Evolutionary conservation across 2,329 filamentous ascomycete species (phyloP).

Genomic region (Gliomastix tumulicola): DNA sequence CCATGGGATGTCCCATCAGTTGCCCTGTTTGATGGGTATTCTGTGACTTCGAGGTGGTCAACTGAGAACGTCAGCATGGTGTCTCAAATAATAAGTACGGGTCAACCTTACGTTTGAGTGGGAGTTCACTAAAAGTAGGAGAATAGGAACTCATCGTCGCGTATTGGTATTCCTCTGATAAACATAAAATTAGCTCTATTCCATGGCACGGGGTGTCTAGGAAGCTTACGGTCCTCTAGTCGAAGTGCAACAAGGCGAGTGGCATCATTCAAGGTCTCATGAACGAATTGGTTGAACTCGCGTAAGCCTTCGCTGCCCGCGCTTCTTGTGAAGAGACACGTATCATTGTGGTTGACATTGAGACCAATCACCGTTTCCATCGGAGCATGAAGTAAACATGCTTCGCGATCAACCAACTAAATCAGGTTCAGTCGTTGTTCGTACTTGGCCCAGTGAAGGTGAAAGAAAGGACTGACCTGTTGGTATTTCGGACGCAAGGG

Average conservation of each 20-base stretch:
- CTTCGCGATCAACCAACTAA: constrained; percentile 2
- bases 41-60: background rate
- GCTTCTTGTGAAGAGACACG: constrained; percentile 2
- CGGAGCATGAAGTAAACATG: constrained; percentile 1
- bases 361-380: constrained; percentile 3
- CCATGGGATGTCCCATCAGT: constrained; percentile 1
- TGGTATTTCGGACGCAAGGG: too few relatives aligned
- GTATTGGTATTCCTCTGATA: constrained; percentile 5
- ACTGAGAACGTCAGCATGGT: background rate
- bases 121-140: constrained; percentile 2
- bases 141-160: constrained; percentile 3
- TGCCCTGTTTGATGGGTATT: background rate
- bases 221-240: background rate
- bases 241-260: background rate
- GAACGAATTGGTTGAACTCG: constrained; percentile 2
- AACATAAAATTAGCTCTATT: background rate
- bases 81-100: background rate
- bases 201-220: background rate
- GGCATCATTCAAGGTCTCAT: constrained; percentile 1
- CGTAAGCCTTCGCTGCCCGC: constrained; percentile 2
- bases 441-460: background rate
- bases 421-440: background rate
- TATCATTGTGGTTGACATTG: constrained; percentile 4
- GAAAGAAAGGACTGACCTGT: too few relatives aligned
- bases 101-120: constrained; percentile 1